Conservation (phyloP, 192 early-diverging fungal genomes). For the Funneliformis geosporum region DNA sequence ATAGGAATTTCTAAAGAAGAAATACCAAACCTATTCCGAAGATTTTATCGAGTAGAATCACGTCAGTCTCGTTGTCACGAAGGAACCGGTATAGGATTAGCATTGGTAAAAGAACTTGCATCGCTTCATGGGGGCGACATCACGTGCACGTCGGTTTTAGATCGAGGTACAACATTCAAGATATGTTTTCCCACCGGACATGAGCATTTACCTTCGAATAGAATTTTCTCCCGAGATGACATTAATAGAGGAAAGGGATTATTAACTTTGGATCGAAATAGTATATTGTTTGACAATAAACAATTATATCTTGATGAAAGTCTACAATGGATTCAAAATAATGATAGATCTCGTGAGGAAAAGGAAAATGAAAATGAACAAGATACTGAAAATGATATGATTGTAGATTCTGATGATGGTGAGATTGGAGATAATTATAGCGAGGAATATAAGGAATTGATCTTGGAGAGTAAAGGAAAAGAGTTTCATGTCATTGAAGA, state of each 20-base stretch:
- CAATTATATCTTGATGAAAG: constrained; percentile 39
- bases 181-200: constrained; percentile 51
- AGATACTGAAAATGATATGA: neutral
- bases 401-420: neutral
- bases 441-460: neutral
- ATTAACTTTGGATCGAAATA: neutral
- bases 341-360: constrained; percentile 31
- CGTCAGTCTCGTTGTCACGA: constrained; percentile 53
- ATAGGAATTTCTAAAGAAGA: constrained; percentile 56
- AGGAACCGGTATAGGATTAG: constrained; percentile 62
- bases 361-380: neutral
- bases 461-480: neutral
- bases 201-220: constrained; percentile 37
- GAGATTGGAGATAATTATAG: neutral
- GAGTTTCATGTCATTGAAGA: neutral
- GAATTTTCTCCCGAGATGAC: neutral
- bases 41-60: constrained; percentile 60
- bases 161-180: constrained; percentile 50
- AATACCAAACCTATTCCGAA: constrained; percentile 51
- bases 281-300: neutral
- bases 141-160: constrained; percentile 39
- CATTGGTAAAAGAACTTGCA: constrained; percentile 56
- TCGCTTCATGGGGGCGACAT: constrained; percentile 55
- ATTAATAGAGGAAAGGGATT: neutral
- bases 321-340: constrained; percentile 40